Percentiles rank a stretch among this genome's conserved stretches.
Conservation (phyloP, 1,284 basidiomycete genomes). For the Malassezia caprae region DNA sequence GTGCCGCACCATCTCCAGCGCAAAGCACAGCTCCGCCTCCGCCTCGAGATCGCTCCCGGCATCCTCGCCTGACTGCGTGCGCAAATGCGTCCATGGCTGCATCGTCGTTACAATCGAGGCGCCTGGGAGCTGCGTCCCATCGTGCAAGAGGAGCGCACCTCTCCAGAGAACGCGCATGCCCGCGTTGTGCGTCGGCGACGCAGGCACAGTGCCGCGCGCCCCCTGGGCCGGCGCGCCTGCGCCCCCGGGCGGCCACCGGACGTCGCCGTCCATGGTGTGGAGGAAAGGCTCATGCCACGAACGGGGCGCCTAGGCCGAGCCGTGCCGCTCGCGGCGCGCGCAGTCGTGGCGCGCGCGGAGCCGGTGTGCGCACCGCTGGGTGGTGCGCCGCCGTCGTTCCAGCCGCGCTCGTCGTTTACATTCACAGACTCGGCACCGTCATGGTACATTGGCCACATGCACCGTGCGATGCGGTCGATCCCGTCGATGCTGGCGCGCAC, state of each 20-base stretch:
- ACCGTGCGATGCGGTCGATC: constrained; percentile 48
- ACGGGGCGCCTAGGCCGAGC: not conserved
- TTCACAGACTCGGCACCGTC: constrained; percentile 59
- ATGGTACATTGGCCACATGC: constrained; percentile 97
- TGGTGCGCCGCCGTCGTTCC: constrained; percentile 26
- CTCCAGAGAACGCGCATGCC: constrained; percentile 25
- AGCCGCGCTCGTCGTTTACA: constrained; percentile 48
- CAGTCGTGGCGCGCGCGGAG: not conserved
- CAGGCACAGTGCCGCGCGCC: not conserved
- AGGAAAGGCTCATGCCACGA: not conserved
- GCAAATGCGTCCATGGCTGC: constrained; percentile 25
- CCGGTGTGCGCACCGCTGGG: not conserved
- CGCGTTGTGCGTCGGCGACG: not conserved
- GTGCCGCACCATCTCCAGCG: constrained; percentile 44
- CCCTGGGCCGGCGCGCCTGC: not conserved
- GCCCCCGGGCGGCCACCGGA: not conserved
- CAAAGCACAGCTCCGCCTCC: constrained; percentile 39
- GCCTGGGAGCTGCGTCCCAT: constrained; percentile 36
- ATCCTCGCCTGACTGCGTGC: not conserved
- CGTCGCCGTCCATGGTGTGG: constrained; percentile 8
- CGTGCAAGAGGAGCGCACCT: constrained; percentile 30
- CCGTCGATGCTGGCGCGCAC: constrained; percentile 57
- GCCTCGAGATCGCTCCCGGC: constrained; percentile 9
- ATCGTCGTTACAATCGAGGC: constrained; percentile 34
- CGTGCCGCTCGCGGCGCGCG: not conserved